Conservation (phyloP, 2,329 filamentous ascomycete species). For the Biscogniauxia marginata region DNA sequence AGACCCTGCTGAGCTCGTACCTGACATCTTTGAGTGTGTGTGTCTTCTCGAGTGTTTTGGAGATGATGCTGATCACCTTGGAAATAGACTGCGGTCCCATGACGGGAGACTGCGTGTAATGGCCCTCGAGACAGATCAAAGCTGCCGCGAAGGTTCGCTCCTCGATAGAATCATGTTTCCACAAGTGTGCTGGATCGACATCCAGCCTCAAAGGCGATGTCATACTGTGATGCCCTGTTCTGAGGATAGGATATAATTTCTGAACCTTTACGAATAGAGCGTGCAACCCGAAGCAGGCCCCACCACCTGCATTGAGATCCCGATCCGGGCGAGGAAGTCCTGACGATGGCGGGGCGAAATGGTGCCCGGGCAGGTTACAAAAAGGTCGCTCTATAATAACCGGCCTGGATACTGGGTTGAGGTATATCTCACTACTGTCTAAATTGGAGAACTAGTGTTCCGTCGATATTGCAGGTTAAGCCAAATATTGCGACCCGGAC, state of each 20-base stretch:
- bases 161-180: constrained; percentile 54
- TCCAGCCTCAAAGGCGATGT: constrained; percentile 24
- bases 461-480: too few species aligned
- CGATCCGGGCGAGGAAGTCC: neutral
- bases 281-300: too few species aligned
- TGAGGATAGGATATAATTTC: neutral
- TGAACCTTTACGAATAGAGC: too few species aligned
- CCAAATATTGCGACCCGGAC: too few species aligned
- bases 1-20: constrained; percentile 35
- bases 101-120: constrained; percentile 55
- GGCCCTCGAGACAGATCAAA: constrained; percentile 60
- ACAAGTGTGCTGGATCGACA: constrained; percentile 25
- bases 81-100: constrained; percentile 57
- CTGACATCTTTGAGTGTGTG: constrained; percentile 60
- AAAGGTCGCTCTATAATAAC: neutral
- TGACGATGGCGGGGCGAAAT: neutral
- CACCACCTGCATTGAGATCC: too few species aligned
- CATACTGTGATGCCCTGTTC: constrained; percentile 11
- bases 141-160: constrained; percentile 61
- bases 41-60: constrained; percentile 62
- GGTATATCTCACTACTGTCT: too few species aligned
- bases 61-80: constrained; percentile 56
- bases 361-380: neutral
- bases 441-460: too few species aligned
- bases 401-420: too few species aligned